Conservation (phyloP, 331 rosid genomes). For the Dryas integrifolia region DNA sequence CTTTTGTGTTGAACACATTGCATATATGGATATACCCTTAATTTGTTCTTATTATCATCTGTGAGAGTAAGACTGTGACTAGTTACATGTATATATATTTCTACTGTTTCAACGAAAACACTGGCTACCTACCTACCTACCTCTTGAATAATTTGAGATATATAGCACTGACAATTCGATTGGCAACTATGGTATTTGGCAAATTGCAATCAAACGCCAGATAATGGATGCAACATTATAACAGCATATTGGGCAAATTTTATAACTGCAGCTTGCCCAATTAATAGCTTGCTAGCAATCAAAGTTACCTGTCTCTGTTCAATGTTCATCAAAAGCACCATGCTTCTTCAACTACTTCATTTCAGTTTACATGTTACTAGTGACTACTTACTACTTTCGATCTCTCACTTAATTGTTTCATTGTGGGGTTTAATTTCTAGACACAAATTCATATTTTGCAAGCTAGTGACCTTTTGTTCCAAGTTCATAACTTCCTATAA, state of each 20-base stretch:
- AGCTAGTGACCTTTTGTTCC: no score
- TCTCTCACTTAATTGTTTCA: no score
- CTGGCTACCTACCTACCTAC: not conserved
- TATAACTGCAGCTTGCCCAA: constrained; percentile 9
- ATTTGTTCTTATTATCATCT: no score
- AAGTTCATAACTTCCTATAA: no score
- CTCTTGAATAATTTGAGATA: constrained; percentile 10
- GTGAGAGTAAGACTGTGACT: no score
- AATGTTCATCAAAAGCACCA: not conserved
- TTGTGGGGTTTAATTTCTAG: no score
- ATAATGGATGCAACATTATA: constrained; percentile 14
- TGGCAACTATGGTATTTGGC: constrained; percentile 16
- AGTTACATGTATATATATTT: no score
- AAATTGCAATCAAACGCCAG: constrained; percentile 13
- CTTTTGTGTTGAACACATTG: not conserved
- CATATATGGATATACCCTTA: not conserved
- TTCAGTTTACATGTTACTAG: not conserved
- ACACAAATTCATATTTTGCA: no score
- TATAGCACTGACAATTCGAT: constrained; percentile 7
- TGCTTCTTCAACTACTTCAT: constrained; percentile 7
- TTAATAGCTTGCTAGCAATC: not conserved
- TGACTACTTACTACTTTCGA: no score
- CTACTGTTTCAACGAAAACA: no score
- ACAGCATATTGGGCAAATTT: constrained; percentile 14
- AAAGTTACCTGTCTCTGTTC: no score